Conservation (phyloP, 2,329 filamentous ascomycete species). For the Xylaria arbuscula region DNA sequence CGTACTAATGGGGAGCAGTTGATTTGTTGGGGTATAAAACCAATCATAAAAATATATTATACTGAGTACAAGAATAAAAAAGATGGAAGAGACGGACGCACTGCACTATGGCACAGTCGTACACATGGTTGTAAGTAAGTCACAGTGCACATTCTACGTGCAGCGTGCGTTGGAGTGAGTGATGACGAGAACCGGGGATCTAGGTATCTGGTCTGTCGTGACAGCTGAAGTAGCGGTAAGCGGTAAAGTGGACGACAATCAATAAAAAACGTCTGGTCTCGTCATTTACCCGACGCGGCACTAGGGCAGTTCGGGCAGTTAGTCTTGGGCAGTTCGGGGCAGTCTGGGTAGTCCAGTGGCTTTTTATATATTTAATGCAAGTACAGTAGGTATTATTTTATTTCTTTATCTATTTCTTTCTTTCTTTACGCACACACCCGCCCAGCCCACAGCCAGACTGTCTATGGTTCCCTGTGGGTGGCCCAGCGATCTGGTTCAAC, state of each 20-base stretch:
- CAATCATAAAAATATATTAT: no score
- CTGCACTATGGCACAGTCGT: background rate
- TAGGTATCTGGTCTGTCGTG: slow-evolving; percentile 22
- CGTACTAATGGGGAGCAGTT: slow-evolving; percentile 18
- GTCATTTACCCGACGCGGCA: slow-evolving; percentile 19
- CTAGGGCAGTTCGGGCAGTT: no score
- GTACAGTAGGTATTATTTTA: no score
- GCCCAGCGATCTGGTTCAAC: slow-evolving; percentile 50
- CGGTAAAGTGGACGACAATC: background rate
- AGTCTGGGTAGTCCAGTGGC: no score
- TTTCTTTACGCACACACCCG: slow-evolving; percentile 17
- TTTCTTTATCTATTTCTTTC: no score
- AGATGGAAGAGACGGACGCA: background rate
- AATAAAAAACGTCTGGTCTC: slow-evolving; percentile 26
- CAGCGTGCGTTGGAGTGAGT: background rate
- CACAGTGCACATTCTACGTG: background rate
- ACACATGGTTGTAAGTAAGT: background rate
- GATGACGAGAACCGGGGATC: slow-evolving; percentile 12
- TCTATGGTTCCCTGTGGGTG: slow-evolving; percentile 33
- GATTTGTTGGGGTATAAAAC: slow-evolving; percentile 11
- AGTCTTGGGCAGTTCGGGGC: no score
- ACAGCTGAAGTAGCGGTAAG: slow-evolving; percentile 40
- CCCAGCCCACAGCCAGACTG: slow-evolving; percentile 18
- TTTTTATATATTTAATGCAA: no score
- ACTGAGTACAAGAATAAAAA: no score